Percentiles rank a stretch among this genome's conserved stretches.
Conservation (phyloP, 2,329 filamentous ascomycete species). For the Exophiala phaeomuriformis region DNA sequence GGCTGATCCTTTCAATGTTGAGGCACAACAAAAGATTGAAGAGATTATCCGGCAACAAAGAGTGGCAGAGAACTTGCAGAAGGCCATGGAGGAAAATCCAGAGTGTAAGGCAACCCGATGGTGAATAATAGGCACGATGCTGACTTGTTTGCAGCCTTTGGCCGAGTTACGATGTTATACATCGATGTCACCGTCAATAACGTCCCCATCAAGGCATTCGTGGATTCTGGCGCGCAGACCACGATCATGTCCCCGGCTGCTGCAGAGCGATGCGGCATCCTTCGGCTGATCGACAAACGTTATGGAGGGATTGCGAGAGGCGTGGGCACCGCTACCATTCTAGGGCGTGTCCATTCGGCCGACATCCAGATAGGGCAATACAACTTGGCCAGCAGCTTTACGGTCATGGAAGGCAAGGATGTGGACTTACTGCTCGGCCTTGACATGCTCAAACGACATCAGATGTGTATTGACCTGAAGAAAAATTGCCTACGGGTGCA, state of each 20-base stretch:
- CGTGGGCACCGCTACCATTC: constrained; percentile 88
- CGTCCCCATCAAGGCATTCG: constrained; percentile 85
- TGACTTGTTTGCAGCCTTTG: constrained; percentile 49
- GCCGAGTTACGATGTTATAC: constrained; percentile 91
- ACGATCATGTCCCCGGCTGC: constrained; percentile 97
- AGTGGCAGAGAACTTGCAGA: constrained; percentile 91
- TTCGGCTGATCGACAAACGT: constrained; percentile 86
- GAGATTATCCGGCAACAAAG: constrained; percentile 94
- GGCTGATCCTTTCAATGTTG: constrained; percentile 87
- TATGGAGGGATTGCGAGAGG: constrained; percentile 89
- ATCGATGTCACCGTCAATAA: constrained; percentile 93
- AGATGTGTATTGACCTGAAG: constrained; percentile 81
- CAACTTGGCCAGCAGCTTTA: constrained; percentile 89
- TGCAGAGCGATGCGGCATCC: constrained; percentile 87
- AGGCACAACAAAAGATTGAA: constrained; percentile 85
- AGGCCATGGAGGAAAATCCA: constrained; percentile 93
- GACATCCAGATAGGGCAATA: constrained; percentile 87
- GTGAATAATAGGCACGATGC: background rate
- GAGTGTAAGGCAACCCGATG: constrained; percentile 59
- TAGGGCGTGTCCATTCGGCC: constrained; percentile 90
- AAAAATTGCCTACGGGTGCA: constrained; percentile 82
- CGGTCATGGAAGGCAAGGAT: constrained; percentile 97
- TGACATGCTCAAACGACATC: constrained; percentile 95
- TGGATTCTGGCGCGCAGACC: constrained; percentile 93
- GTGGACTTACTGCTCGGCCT: constrained; percentile 88